Percentiles rank a stretch among this genome's conserved stretches.
phyloP scores from a whole-genome alignment of 73 alveolate species.

The Paramecium tetraurelia region DNA sequence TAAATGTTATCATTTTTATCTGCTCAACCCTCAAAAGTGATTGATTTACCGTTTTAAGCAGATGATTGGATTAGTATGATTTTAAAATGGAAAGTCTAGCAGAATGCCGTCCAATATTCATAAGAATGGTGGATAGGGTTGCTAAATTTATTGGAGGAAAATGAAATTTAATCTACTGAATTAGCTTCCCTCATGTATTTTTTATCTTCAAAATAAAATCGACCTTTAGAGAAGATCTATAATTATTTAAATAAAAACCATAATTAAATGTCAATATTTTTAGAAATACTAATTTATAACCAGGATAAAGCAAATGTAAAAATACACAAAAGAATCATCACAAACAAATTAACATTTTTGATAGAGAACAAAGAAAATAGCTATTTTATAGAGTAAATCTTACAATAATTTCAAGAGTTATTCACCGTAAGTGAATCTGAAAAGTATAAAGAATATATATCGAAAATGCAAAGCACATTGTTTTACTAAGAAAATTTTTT shows the following conservation, averaged over 20 bases:
- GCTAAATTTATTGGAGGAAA: not conserved
- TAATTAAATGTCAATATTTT: not conserved
- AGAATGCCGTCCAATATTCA: not conserved
- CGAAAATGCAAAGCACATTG: not conserved
- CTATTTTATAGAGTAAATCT: not conserved
- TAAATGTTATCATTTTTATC: not conserved
- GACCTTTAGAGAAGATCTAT: not conserved
- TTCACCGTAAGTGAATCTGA: not conserved
- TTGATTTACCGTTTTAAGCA: not conserved
- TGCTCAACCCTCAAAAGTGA: not conserved
- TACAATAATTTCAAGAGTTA: not conserved
- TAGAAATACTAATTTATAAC: not conserved
- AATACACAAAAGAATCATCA: not conserved
- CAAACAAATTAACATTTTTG: not conserved
- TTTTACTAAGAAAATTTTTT: not conserved
- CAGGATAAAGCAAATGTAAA: not conserved
- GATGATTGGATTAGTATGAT: not conserved
- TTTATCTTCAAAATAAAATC: not conserved
- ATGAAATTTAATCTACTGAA: not conserved
- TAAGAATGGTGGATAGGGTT: conserved; percentile 14
- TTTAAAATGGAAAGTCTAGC: not conserved
- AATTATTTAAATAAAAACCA: not conserved
- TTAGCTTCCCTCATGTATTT: not conserved
- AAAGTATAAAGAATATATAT: not conserved
- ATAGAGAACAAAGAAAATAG: not conserved